Evolutionary conservation across 2,329 filamentous ascomycete genomes (phyloP).

Genomic region (Trichoderma hamatum): DNA sequence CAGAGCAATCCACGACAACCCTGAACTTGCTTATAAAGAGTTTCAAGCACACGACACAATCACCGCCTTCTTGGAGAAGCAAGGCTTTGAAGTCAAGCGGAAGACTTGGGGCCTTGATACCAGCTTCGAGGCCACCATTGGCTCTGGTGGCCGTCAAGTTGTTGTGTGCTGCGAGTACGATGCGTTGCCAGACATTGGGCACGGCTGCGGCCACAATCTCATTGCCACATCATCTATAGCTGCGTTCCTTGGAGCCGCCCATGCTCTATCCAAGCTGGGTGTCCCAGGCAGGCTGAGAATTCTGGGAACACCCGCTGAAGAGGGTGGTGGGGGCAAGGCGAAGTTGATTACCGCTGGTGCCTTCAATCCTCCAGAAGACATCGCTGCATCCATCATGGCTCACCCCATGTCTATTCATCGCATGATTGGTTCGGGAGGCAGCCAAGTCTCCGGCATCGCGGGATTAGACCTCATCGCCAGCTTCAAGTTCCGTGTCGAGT

Average conservation of each 20-base stretch:
- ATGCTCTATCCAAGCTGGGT: slow-evolving; percentile 38
- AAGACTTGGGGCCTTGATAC: slow-evolving; percentile 57
- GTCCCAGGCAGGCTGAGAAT: slow-evolving; percentile 44
- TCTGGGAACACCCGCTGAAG: slow-evolving; percentile 49
- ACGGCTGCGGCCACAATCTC: slow-evolving; percentile 52
- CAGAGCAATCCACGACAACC: slow-evolving; percentile 45
- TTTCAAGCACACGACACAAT: slow-evolving; percentile 55
- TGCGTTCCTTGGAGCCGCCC: slow-evolving; percentile 45
- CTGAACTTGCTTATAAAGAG: slow-evolving; percentile 57
- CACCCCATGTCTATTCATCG: slow-evolving; percentile 31
- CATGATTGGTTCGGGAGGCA: neutral
- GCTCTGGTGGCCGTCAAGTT: slow-evolving; percentile 46
- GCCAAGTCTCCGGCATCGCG: slow-evolving; percentile 32
- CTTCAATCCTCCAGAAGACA: slow-evolving; percentile 31
- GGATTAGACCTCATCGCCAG: slow-evolving; percentile 39
- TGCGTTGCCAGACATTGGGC: slow-evolving; percentile 50
- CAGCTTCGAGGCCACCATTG: slow-evolving; percentile 52
- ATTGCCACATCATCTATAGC: slow-evolving; percentile 47
- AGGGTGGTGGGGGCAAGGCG: slow-evolving; percentile 48
- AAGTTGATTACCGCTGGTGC: slow-evolving; percentile 37
- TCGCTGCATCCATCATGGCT: slow-evolving; percentile 39
- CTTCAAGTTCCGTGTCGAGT: slow-evolving; percentile 40
- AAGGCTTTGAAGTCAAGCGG: slow-evolving; percentile 51
- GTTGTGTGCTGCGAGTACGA: slow-evolving; percentile 53
- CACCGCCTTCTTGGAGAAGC: slow-evolving; percentile 46